Evolutionary conservation across 1,284 basidiomycete genomes (phyloP), one percentile per base, ranked within the genome.

Genomic region (Heterobasidion parviporum): DNA sequence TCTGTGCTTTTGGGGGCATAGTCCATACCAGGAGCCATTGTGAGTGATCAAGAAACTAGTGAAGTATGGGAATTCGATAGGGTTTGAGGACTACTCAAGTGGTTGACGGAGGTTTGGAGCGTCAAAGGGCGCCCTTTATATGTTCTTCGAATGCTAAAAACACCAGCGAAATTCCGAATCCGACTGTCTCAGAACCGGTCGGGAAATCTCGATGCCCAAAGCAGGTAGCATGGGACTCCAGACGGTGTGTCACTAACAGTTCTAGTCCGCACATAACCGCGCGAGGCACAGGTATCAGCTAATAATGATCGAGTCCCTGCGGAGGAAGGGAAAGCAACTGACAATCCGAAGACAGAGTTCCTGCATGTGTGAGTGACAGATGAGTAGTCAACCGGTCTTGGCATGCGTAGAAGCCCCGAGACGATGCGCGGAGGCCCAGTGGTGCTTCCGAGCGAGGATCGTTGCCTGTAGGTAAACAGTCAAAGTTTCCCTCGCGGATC

Each of bases 1-100:
- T 41, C 38, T 12, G 38, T 12, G 38, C 38, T 12, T 14, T 20
- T 14, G 4, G 44, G 15, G 35, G 36, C 38, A 34, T 46, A 57
- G 49, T 54, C 49, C 16, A 57, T 35, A 46, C 56, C 56, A 38
- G 56, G 56, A 38, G 53, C 53, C 53, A 57, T 57, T 52, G 46
- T 45, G 44, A 43, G 26, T 14, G 38, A 20, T n/a, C n/a, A n/a
- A 15, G 51, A 53, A 18, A 9, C 6, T 15, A n/a, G 15, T 3
- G 18, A 6, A 16, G 26, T 48, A 48, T 32, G 46, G 18, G 18
- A 7, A 18, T 18, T 48, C 10, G 46, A 48, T 16, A 9, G 18
- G 26, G 18, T 10, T 6, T 12, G n/a, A 48, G 46, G 46, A 54
- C 10, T 41, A n/a, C 38, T 41, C 38, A 6, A 41, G 38, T 41